Base-by-base conservation (phyloP, 129 eudicot genomes). In the Helichrysum umbraculigerum region DNA sequence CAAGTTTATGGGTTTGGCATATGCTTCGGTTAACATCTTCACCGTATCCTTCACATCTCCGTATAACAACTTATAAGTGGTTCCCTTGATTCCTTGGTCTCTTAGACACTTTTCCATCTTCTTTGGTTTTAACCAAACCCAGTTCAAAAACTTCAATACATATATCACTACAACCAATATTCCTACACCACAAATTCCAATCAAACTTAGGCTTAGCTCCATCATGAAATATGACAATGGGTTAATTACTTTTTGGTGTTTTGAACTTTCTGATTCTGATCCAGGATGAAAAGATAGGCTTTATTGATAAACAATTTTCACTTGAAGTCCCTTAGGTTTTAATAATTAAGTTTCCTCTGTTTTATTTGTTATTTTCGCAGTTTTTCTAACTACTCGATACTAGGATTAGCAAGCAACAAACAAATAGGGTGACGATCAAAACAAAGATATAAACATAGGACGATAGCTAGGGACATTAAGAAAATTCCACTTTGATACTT, bases 91-190 rank as follows among this genome's bases (percentile, higher is more conserved):
- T 42, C 92, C 96, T 79, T 89, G 92, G 32, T 59, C 78, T 47
- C 85, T 80, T 32, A 89, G 79, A 52, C 67, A 60, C 83, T 78
- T 84, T 35, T 89, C 96, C 0, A 81, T 83, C 80, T 73, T 70
- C 66, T 81, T 89, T 6, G 96, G 96, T 68, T 79, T 85, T 82
- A 86, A 78, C 88, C 89, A 89, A 11, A 89, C 75, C 68, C 74
- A 68, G 39, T 68, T 3, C 6, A 37, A 11, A 68, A 77, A 58
- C 67, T 32, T 77, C 69, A 30, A 77, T n/a, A 30, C 51, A 29
- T 50, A 66, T 15, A 66, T 20, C 25, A 35, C 51, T 33, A 51
- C 66, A 2, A 51, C 28, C 11, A 25, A 25, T 25, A 33, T 16
- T 20, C 16, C 56, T 19, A 42, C 39, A 51, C 79, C 51, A 51